These are phyloP conservation scores for Mycena maculata DNA, from an alignment of 768 basidiomycete species.

Conservation along the genomic window DNA sequence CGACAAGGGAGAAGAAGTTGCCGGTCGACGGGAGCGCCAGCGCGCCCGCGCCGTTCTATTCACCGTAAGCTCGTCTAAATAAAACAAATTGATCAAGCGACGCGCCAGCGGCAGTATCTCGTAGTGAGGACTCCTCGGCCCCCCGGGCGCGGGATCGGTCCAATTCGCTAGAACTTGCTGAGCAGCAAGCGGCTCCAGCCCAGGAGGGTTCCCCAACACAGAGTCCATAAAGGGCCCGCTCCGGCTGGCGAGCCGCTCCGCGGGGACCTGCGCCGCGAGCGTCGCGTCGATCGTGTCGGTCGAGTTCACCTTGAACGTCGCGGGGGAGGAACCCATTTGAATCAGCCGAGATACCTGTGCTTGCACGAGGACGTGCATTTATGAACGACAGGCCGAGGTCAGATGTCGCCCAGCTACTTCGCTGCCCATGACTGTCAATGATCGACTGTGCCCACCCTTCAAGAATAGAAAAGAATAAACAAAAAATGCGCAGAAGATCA, in stretches of 20 bases:
- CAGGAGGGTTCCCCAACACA: background rate
- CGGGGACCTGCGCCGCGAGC: background rate
- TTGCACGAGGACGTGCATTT: constrained; percentile 13
- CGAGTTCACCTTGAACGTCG: constrained; percentile 16
- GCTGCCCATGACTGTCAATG: constrained; percentile 33
- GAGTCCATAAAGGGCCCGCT: constrained; percentile 2
- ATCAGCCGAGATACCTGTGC: constrained; percentile 12
- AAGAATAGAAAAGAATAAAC: background rate
- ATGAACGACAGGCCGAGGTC: constrained; percentile 20
- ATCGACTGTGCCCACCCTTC: constrained; percentile 40
- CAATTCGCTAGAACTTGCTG: background rate
- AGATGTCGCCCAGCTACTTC: constrained; percentile 38
- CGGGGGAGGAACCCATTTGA: background rate
- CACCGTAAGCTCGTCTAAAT: background rate
- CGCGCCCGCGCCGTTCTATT: constrained; percentile 1
- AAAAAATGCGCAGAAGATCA: background rate
- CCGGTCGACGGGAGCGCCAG: background rate
- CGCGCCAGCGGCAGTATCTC: constrained; percentile 15
- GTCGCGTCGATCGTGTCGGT: constrained; percentile 19
- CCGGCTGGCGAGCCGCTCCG: background rate
- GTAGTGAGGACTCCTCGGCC: constrained; percentile 22
- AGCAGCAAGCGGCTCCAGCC: constrained; percentile 11
- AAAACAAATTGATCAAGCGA: background rate
- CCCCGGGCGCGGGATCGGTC: constrained; percentile 8
- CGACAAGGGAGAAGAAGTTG: background rate